phyloP scores from a whole-genome alignment of 2,329 filamentous ascomycete genomes.

The Phaeosphaeria sp. region DNA sequence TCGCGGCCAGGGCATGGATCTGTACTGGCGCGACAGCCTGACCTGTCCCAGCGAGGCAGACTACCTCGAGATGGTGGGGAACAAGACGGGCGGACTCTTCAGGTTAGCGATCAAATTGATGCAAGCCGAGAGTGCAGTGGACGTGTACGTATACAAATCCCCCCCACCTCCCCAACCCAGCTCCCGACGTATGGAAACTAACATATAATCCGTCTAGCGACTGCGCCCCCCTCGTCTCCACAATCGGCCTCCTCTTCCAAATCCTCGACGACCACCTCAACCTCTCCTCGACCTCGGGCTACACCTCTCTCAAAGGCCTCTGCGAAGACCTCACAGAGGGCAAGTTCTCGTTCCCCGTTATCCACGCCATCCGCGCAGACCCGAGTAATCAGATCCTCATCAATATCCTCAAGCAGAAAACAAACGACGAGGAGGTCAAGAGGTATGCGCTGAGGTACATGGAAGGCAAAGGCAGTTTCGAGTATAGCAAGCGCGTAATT shows the following conservation, averaged over 20 bases:
- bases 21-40: conserved; percentile 86
- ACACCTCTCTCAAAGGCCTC: conserved; percentile 88
- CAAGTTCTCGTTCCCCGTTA: conserved; percentile 95
- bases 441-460: conserved; percentile 89
- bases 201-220: conserved; percentile 53
- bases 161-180: conserved; percentile 14
- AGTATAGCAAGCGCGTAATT: conserved; percentile 74
- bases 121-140: conserved; percentile 71
- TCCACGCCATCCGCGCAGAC: conserved; percentile 85
- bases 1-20: conserved; percentile 86
- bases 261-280: conserved; percentile 96
- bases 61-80: conserved; percentile 92
- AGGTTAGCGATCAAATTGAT: conserved; percentile 85
- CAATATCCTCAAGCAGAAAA: conserved; percentile 92
- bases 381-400: conserved; percentile 79
- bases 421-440: conserved; percentile 85
- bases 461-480: conserved; percentile 87
- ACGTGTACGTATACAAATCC: conserved; percentile 53
- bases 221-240: conserved; percentile 83
- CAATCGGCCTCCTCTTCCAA: conserved; percentile 86
- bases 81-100: conserved; percentile 90
- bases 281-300: conserved; percentile 63
- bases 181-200: too few relatives aligned
- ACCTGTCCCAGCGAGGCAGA: conserved; percentile 86
- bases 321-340: conserved; percentile 96